These are phyloP conservation scores for Rhazya stricta DNA, from an alignment of 257 asterid genomes.

Conservation along the genomic window DNA sequence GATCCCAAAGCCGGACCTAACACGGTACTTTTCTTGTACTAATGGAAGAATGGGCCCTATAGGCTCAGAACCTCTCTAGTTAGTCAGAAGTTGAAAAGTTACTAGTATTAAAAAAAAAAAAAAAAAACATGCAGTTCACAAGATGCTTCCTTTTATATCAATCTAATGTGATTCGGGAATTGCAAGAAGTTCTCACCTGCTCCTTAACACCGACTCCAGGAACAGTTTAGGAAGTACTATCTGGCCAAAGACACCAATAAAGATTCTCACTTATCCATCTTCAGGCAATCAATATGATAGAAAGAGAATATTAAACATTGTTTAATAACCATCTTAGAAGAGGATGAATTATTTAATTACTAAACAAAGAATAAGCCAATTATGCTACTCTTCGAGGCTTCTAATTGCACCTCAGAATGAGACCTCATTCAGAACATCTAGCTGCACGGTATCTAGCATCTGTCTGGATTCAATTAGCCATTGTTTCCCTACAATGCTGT, in stretches of 20 bases:
- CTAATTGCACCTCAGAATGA: not conserved
- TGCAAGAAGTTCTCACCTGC: conserved; percentile 11
- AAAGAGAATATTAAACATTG: conserved; percentile 12
- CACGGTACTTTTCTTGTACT: not conserved
- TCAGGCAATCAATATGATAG: not conserved
- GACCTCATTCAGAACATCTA: not conserved
- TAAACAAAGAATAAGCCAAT: conserved; percentile 9
- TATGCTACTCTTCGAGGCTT: conserved; percentile 10
- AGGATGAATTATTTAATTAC: conserved; percentile 10
- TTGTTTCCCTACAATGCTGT: not conserved
- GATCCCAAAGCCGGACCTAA: not conserved
- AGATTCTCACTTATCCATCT: conserved; percentile 7
- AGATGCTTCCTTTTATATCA: not conserved
- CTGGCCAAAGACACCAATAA: conserved; percentile 11
- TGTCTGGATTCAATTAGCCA: conserved; percentile 2
- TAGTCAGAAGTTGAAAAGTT: not conserved
- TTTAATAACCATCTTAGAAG: not conserved
- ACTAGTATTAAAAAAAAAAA: too few species aligned
- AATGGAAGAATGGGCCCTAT: conserved; percentile 3
- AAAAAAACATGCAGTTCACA: not conserved
- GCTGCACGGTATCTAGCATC: conserved; percentile 14
- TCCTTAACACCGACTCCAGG: not conserved
- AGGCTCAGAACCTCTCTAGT: not conserved
- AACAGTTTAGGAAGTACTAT: not conserved
- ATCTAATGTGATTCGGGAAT: not conserved